Base-by-base conservation (phyloP, 129 eudicot genomes). In the Erigeron canadensis region DNA sequence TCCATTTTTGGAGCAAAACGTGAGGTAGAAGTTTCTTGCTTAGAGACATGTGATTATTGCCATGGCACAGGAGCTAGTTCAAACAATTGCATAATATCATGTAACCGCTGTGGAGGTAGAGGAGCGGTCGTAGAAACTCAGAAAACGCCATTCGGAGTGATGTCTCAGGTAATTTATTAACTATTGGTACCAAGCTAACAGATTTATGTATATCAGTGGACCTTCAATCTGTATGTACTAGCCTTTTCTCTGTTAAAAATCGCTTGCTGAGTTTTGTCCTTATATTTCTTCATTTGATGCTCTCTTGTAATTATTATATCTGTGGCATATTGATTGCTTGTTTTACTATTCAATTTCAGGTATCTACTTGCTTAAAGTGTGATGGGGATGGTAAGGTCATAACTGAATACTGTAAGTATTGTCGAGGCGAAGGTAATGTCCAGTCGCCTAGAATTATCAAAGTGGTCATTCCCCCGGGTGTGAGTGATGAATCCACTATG, bases 11-110 rank as follows among this genome's bases (percentile, higher is more conserved):
- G 97, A 73, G 95, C 82, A 54, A 63, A 82, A 65, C 71, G 67
- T 17, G 86, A 80, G 5, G 60, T 87, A 72, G 95, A 89, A 76
- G 82, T 94, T 80, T 71, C 95, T 45, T 87, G 84, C 65, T 68
- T 63, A 18, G 95, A 87, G 79, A 75, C 80, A 74, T 94, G 98
- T 75, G 96, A 77, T 54, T 54, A 63, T 63, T 94, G 98, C 79
- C 79, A 74, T 74, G 98, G 98, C 69, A 84, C 91, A n/a, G 97
- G 98, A 67, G 98, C 97, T 28, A 89, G 82, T 76, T 84, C 95
- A 50, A 79, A 79, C 42, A 76, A 58, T 68, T 80, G 71, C 67
- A 39, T 94, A 50, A 81, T 77, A 85, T 39, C 66, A 37, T 89
- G 98, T 79, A 67, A 64, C 5, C 79, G 62, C 6, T 94, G 98